Percentiles rank a stretch among this genome's conserved stretches.
phyloP scores from a whole-genome alignment of 2,329 filamentous ascomycete genomes.

The Tolypocladium amazonense region DNA sequence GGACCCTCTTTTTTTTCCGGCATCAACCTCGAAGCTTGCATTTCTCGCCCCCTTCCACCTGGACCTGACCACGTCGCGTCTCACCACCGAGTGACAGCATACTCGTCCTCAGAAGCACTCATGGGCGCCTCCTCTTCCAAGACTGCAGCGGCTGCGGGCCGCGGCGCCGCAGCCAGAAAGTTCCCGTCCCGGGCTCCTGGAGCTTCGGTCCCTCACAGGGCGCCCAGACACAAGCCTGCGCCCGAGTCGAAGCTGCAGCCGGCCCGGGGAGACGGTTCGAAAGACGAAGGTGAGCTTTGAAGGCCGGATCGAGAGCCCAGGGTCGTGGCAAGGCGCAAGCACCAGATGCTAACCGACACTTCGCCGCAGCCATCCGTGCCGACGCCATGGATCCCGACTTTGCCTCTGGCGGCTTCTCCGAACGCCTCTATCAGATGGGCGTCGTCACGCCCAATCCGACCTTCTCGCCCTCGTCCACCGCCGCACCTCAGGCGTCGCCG shows the following conservation, averaged over 20 bases:
- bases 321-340: not conserved
- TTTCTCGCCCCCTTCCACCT: not conserved
- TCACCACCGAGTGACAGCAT: not conserved
- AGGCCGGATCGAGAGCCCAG: not conserved
- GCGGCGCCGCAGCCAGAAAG: constrained; percentile 26
- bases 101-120: not conserved
- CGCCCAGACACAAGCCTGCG: constrained; percentile 7
- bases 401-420: constrained; percentile 33
- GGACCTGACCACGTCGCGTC: not conserved
- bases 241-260: not conserved
- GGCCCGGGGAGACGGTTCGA: constrained; percentile 1
- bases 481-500: constrained; percentile 10
- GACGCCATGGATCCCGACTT: constrained; percentile 31
- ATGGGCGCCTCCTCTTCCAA: constrained; percentile 39
- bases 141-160: constrained; percentile 16
- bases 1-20: not conserved
- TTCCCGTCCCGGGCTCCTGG: constrained; percentile 30
- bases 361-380: constrained; percentile 23
- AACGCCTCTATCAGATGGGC: constrained; percentile 43
- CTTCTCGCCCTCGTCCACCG: constrained; percentile 40
- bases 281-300: constrained; percentile 11
- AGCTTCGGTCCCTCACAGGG: constrained; percentile 8
- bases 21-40: not conserved
- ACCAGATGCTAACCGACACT: not conserved
- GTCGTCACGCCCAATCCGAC: constrained; percentile 43